phyloP scores from a whole-genome alignment of 805 yeast species.

The Maudiozyma serrabonitensis region DNA sequence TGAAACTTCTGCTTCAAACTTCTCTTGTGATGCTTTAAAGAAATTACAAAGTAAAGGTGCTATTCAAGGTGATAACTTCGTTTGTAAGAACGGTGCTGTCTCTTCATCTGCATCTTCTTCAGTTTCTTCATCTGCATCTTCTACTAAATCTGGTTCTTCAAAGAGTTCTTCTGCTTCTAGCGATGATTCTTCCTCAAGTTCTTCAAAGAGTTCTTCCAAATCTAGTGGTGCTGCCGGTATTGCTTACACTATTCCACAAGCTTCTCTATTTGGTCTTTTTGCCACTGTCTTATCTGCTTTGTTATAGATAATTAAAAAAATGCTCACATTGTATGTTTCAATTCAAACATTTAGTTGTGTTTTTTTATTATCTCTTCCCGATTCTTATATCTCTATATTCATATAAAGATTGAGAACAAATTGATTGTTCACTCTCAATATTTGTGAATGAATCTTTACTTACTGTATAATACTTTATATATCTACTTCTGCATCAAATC shows the following conservation, averaged over 20 bases:
- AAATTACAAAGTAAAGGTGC: slow-evolving; percentile 63
- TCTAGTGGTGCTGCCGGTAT: slow-evolving; percentile 6
- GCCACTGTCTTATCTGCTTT: slow-evolving; percentile 40
- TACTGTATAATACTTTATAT: background rate
- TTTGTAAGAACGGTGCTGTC: slow-evolving; percentile 55
- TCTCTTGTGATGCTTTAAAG: slow-evolving; percentile 74
- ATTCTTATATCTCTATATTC: no score
- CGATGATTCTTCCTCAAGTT: slow-evolving; percentile 1
- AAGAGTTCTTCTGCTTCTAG: slow-evolving; percentile 12
- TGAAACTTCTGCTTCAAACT: slow-evolving; percentile 57
- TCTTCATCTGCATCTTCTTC: slow-evolving; percentile 36
- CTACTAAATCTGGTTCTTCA: slow-evolving; percentile 34
- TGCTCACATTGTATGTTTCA: background rate
- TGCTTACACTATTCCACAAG: background rate
- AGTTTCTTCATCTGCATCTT: slow-evolving; percentile 18
- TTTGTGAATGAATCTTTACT: background rate
- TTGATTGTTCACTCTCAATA: background rate
- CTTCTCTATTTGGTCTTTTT: slow-evolving; percentile 4
- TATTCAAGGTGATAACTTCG: slow-evolving; percentile 83
- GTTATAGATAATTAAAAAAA: slow-evolving; percentile 9
- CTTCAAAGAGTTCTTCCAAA: slow-evolving; percentile 4
- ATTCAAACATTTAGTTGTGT: no score
- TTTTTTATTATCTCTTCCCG: no score
- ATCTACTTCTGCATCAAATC: background rate
- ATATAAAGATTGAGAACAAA: no score